phyloP scores from a whole-genome alignment of 805 yeast species.

The Kregervanrija pseudodelftensis region DNA sequence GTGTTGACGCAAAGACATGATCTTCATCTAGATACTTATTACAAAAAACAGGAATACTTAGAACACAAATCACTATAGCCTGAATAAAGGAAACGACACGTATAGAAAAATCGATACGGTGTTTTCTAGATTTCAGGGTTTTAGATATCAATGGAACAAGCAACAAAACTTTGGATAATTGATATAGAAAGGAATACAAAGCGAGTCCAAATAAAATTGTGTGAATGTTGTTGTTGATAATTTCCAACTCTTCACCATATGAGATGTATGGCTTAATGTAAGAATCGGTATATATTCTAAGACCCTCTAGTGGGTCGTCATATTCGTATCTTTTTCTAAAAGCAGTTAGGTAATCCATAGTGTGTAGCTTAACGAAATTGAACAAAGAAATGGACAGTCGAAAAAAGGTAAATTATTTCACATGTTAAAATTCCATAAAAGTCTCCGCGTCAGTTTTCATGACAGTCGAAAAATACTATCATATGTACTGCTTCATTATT shows the following conservation, averaged over 20 bases:
- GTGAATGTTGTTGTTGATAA: conserved; percentile 14
- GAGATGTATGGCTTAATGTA: conserved; percentile 19
- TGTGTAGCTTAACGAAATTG: no score
- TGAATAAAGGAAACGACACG: conserved; percentile 30
- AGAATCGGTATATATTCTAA: conserved; percentile 14
- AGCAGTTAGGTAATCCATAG: conserved; percentile 7
- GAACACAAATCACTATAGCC: conserved; percentile 22
- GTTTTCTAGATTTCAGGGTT: conserved; percentile 12
- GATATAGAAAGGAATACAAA: conserved; percentile 13
- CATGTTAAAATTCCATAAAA: no score
- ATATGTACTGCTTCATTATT: no score
- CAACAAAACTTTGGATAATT: conserved; percentile 12
- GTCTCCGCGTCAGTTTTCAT: no score
- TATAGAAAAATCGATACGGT: conserved; percentile 24
- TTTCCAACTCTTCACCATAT: conserved; percentile 1
- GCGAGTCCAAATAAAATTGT: conserved; percentile 16
- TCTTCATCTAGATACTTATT: conserved; percentile 23
- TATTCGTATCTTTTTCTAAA: conserved; percentile 13
- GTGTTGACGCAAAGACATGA: conserved; percentile 28
- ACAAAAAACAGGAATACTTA: conserved; percentile 25
- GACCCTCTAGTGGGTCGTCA: conserved; percentile 18
- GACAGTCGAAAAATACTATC: no score
- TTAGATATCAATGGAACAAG: conserved; percentile 9
- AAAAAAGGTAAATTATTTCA: no score
- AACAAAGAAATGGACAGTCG: no score